phyloP scores from a whole-genome alignment of 768 basidiomycete genomes.

The Dictyophora rubrovolvata region DNA sequence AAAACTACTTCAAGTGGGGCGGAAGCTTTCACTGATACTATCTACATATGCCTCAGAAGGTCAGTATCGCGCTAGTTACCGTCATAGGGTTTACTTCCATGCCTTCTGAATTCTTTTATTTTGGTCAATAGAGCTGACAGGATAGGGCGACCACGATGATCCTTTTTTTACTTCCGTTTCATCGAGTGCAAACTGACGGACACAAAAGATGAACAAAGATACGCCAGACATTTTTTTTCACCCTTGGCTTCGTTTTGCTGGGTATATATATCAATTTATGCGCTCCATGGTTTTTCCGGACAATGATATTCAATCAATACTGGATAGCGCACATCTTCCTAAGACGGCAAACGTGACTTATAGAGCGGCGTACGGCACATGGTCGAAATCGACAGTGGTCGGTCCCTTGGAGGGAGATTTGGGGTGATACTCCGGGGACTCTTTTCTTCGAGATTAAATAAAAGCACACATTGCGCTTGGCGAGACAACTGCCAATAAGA shows the following conservation, averaged over 20 bases:
- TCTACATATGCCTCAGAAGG: not conserved
- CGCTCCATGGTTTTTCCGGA: not conserved
- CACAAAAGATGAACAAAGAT: not conserved
- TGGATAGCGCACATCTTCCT: no score
- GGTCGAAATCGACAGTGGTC: not conserved
- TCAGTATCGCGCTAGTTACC: not conserved
- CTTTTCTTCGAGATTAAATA: not conserved
- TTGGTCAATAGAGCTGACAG: not conserved
- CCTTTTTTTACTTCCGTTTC: not conserved
- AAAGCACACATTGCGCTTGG: not conserved
- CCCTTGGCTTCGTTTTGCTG: not conserved
- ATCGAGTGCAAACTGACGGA: not conserved
- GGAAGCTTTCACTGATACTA: not conserved
- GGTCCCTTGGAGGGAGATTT: slow-evolving; percentile 1
- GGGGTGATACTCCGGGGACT: slow-evolving; percentile 6
- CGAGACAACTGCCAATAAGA: not conserved
- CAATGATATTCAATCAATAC: not conserved
- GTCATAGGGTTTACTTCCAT: not conserved
- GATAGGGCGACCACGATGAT: not conserved
- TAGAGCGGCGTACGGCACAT: not conserved
- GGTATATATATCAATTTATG: not conserved
- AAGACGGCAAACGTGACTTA: not conserved
- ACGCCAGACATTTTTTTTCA: not conserved
- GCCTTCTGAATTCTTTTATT: not conserved
- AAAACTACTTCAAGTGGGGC: not conserved